Conservation (phyloP, 768 basidiomycete genomes). For the Podaxis sp. region DNA sequence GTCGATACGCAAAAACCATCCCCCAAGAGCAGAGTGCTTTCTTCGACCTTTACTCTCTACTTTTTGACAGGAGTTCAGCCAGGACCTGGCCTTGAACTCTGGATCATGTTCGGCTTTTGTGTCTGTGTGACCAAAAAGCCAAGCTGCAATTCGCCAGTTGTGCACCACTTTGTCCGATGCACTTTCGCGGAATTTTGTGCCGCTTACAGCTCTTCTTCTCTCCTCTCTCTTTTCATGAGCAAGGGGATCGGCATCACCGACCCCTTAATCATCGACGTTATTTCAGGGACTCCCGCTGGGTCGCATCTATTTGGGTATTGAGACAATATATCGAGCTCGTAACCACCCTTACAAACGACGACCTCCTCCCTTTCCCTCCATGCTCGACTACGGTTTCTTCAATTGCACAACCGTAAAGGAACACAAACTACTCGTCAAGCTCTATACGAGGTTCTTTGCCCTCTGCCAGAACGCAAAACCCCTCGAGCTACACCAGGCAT, state of each 20-base stretch:
- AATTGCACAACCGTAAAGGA: slow-evolving; percentile 27
- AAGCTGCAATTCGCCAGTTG: slow-evolving; percentile 11
- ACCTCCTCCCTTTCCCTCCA: slow-evolving; percentile 10
- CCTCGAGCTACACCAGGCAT: slow-evolving; percentile 30
- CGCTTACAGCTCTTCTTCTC: slow-evolving; percentile 20
- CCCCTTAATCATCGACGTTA: slow-evolving; percentile 7
- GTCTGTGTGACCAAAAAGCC: slow-evolving; percentile 5
- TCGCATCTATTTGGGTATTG: slow-evolving; percentile 30
- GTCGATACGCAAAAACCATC: background rate
- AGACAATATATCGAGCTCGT: slow-evolving; percentile 22
- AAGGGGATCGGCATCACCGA: slow-evolving; percentile 13
- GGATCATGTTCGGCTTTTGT: slow-evolving; percentile 23
- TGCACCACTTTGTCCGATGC: slow-evolving; percentile 23
- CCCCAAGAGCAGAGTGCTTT: background rate
- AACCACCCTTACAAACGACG: slow-evolving; percentile 4
- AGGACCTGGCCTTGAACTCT: slow-evolving; percentile 10
- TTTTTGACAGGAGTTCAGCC: slow-evolving; percentile 8
- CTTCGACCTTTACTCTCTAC: background rate
- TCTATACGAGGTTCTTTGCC: slow-evolving; percentile 30
- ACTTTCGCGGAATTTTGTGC: slow-evolving; percentile 30
- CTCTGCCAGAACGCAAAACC: slow-evolving; percentile 18
- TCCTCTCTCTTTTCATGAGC: slow-evolving; percentile 24
- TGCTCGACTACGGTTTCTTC: slow-evolving; percentile 31
- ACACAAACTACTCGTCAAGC: slow-evolving; percentile 19
- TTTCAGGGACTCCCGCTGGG: background rate